phyloP scores from a whole-genome alignment of 768 basidiomycete species.

The Pleurotus cornucopiae region DNA sequence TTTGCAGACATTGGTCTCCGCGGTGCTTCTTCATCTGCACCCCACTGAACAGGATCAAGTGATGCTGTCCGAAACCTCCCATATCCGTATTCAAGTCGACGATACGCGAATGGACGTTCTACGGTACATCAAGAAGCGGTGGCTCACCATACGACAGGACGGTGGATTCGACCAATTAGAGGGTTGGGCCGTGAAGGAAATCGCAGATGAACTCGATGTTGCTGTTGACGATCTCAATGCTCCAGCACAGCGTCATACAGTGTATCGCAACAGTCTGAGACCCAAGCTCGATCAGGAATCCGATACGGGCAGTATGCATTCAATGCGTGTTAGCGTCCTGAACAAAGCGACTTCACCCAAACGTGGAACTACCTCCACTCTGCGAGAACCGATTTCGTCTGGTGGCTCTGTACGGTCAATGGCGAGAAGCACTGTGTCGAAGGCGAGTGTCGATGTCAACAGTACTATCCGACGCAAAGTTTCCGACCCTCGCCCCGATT shows the following conservation, averaged over 20 bases:
- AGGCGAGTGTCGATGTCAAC: slow-evolving; percentile 12
- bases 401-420: slow-evolving; percentile 42
- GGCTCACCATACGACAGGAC: slow-evolving; percentile 68
- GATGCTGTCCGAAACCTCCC: slow-evolving; percentile 66
- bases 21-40: slow-evolving; percentile 66
- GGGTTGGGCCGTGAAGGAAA: slow-evolving; percentile 85
- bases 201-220: slow-evolving; percentile 79
- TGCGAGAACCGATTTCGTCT: slow-evolving; percentile 18
- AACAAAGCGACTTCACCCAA: slow-evolving; percentile 21
- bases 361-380: slow-evolving; percentile 10
- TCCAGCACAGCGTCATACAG: slow-evolving; percentile 26
- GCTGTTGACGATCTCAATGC: slow-evolving; percentile 68
- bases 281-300: slow-evolving; percentile 35
- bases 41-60: slow-evolving; percentile 53
- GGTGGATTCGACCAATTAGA: slow-evolving; percentile 85
- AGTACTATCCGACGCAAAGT: background rate
- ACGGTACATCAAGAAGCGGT: slow-evolving; percentile 73
- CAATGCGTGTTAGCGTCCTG: slow-evolving; percentile 40
- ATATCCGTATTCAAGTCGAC: slow-evolving; percentile 70
- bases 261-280: slow-evolving; percentile 14
- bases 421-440: slow-evolving; percentile 34
- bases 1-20: slow-evolving; percentile 63
- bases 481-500: slow-evolving; percentile 50
- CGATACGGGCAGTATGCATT: slow-evolving; percentile 34
- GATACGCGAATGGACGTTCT: slow-evolving; percentile 63